phyloP scores from a whole-genome alignment of 2,329 filamentous ascomycete genomes.

The Ophiostoma triangulosporum region DNA sequence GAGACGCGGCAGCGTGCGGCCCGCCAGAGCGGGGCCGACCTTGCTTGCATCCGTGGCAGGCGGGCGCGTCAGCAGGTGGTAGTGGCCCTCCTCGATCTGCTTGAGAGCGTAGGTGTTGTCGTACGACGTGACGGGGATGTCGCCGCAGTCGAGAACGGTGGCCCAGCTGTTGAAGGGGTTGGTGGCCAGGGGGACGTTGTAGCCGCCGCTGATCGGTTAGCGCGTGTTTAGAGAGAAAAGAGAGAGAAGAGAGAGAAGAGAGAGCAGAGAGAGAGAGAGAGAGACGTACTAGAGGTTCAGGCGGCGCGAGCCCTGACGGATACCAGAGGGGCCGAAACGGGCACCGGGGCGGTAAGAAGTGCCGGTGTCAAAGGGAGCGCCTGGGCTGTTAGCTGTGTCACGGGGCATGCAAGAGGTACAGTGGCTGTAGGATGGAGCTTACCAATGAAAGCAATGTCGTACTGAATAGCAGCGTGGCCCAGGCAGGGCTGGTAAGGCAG shows the following conservation, averaged over 20 bases:
- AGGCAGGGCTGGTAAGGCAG: conserved; percentile 68
- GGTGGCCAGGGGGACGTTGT: conserved; percentile 67
- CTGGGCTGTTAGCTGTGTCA: conserved; percentile 24
- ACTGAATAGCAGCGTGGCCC: conserved; percentile 53
- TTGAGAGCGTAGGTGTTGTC: conserved; percentile 71
- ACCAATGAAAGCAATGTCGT: conserved; percentile 80
- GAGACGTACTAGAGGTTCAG: conserved; percentile 70
- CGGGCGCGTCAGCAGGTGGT: conserved; percentile 55
- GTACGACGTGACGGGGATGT: conserved; percentile 77
- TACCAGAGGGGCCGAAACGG: conserved; percentile 71
- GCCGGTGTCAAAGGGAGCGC: conserved; percentile 73
- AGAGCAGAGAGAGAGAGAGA: conserved; percentile 13
- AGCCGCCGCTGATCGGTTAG: conserved; percentile 52
- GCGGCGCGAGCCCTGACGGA: conserved; percentile 72
- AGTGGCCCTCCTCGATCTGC: conserved; percentile 78
- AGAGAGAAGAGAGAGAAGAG: background rate
- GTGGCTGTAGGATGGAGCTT: conserved; percentile 13
- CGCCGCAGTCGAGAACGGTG: conserved; percentile 68
- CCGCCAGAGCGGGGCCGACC: conserved; percentile 54
- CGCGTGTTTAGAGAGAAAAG: conserved; percentile 13
- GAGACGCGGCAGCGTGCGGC: conserved; percentile 63
- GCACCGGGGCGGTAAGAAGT: conserved; percentile 77
- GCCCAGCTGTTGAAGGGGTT: conserved; percentile 77
- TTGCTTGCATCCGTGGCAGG: conserved; percentile 57
- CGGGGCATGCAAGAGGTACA: background rate